Percentiles rank a stretch among this genome's conserved stretches.
Evolutionary conservation across 306 rosid species (phyloP).

Genomic region (Malus domestica): DNA sequence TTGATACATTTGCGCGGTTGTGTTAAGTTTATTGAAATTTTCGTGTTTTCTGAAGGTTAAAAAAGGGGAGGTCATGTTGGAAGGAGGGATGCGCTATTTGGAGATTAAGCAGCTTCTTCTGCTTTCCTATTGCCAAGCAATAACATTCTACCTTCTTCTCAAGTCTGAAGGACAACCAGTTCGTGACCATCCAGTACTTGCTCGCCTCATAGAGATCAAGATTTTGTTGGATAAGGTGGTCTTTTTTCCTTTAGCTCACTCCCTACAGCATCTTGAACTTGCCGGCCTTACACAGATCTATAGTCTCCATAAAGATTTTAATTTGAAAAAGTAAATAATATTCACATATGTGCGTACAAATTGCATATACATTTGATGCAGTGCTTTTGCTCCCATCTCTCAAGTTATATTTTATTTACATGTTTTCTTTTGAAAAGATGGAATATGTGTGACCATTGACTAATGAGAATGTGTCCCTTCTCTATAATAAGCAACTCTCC

Average conservation of each 20-base stretch:
- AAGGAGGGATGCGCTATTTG: slow-evolving; percentile 67
- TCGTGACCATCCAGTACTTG: slow-evolving; percentile 81
- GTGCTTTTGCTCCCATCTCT: background rate
- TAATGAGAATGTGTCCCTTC: background rate
- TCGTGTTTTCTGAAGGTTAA: slow-evolving; percentile 47
- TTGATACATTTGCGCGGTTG: background rate
- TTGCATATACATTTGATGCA: background rate
- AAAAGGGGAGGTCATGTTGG: slow-evolving; percentile 34
- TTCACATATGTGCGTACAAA: background rate
- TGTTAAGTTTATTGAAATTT: background rate
- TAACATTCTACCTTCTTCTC: slow-evolving; percentile 80
- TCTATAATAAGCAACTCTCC: background rate
- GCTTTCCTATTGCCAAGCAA: slow-evolving; percentile 79
- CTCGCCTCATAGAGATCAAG: slow-evolving; percentile 75
- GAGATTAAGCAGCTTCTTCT: slow-evolving; percentile 65
- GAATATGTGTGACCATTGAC: background rate
- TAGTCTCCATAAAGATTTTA: background rate
- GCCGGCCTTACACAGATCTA: background rate
- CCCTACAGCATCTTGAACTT: background rate
- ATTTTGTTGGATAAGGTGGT: slow-evolving; percentile 69
- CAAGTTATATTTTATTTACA: background rate
- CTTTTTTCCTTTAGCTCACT: slow-evolving; percentile 10
- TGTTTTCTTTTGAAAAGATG: background rate
- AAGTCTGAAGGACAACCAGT: slow-evolving; percentile 85
- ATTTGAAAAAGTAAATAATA: background rate